These are phyloP conservation scores for Kregervanrija delftensis DNA, from an alignment of 805 yeast species.

Conservation along the genomic window DNA sequence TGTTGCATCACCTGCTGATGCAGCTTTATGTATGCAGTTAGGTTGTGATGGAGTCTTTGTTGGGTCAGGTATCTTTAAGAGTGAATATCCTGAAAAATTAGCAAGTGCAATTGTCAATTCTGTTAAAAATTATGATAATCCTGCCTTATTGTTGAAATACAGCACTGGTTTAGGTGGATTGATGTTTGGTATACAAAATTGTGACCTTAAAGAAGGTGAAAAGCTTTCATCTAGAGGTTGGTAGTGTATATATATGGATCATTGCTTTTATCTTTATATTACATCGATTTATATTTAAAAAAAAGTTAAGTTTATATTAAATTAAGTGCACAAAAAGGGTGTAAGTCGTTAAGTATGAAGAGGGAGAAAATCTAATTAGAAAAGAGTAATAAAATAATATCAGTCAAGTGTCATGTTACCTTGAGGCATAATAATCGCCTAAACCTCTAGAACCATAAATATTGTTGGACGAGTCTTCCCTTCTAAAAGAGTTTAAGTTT, in stretches of 20 bases:
- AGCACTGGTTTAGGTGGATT: conserved; percentile 68
- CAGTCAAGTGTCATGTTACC: too few species aligned
- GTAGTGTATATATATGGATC: conserved; percentile 23
- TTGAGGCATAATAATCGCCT: too few species aligned
- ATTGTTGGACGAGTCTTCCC: too few species aligned
- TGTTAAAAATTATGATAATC: conserved; percentile 62
- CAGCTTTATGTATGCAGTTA: conserved; percentile 74
- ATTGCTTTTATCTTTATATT: too few species aligned
- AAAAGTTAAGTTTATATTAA: too few species aligned
- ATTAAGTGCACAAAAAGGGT: too few species aligned
- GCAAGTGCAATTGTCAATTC: conserved; percentile 79
- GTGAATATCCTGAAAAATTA: conserved; percentile 62
- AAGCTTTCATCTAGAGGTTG: conserved; percentile 48
- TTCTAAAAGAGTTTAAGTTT: too few species aligned
- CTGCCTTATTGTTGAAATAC: conserved; percentile 51
- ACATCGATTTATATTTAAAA: too few species aligned
- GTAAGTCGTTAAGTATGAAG: too few species aligned
- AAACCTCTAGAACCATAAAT: too few species aligned
- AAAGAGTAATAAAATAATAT: too few species aligned
- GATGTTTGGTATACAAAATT: conserved; percentile 67
- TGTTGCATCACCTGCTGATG: conserved; percentile 83
- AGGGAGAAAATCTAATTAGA: too few species aligned
- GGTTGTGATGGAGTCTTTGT: conserved; percentile 79
- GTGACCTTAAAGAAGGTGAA: conserved; percentile 39
- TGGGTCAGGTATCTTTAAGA: conserved; percentile 74